phyloP scores from a whole-genome alignment of 805 yeast genomes.

The Saccharomycopsis sp. region DNA sequence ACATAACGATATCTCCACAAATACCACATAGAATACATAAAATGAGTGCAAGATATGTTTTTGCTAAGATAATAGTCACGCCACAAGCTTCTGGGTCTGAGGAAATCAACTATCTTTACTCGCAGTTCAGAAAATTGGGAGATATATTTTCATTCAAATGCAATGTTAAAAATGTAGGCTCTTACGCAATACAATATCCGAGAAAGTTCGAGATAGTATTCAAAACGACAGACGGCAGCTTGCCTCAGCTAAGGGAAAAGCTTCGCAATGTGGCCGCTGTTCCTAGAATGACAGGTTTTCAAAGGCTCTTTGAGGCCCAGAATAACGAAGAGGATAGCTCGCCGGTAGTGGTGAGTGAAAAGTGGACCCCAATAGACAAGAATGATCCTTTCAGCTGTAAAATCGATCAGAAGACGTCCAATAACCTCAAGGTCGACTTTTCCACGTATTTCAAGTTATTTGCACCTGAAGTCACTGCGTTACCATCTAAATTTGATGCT shows the following conservation, averaged over 20 bases:
- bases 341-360: not conserved
- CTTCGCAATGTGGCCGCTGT: constrained; percentile 3
- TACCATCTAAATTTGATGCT: not conserved
- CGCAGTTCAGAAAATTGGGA: constrained; percentile 3
- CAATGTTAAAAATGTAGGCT: constrained; percentile 1
- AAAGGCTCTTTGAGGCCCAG: not conserved
- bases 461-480: not conserved
- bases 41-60: not conserved
- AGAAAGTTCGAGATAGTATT: not conserved
- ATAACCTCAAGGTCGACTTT: not conserved
- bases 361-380: not conserved
- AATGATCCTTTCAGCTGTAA: not conserved
- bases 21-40: not conserved
- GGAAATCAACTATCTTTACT: constrained; percentile 1
- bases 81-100: constrained; percentile 1
- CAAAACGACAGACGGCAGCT: not conserved
- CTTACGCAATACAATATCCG: constrained; percentile 7
- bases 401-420: not conserved
- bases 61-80: not conserved
- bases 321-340: not conserved
- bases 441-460: not conserved
- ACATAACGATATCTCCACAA: not conserved
- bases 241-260: not conserved
- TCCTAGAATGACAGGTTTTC: not conserved
- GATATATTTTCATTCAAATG: not conserved